Evolutionary conservation across 768 basidiomycete genomes (phyloP).

Genomic region (Naganishia kalamii): DNA sequence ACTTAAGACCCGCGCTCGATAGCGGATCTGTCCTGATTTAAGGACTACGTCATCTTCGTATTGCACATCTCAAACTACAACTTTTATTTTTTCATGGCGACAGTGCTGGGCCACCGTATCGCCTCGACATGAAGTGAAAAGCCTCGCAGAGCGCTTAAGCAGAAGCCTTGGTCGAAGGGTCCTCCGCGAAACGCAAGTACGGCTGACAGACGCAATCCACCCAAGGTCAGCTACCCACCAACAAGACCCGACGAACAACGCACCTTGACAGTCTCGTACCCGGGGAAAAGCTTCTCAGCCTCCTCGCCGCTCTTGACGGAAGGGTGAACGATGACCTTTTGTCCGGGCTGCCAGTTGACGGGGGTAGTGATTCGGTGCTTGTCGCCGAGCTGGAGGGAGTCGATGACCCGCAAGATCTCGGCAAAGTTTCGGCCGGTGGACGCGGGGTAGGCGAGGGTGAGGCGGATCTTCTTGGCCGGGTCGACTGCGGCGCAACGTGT

Average conservation of each 20-base stretch:
- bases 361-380: constrained; percentile 57
- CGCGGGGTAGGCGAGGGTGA: constrained; percentile 86
- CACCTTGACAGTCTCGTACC: constrained; percentile 72
- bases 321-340: constrained; percentile 79
- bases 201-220: constrained; percentile 51
- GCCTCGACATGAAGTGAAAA: too few relatives aligned
- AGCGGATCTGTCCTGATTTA: too few relatives aligned
- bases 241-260: constrained; percentile 32
- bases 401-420: constrained; percentile 66
- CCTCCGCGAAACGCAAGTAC: constrained; percentile 63
- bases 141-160: constrained; percentile 21
- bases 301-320: constrained; percentile 69
- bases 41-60: too few relatives aligned
- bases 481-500: constrained; percentile 53
- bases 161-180: constrained; percentile 33
- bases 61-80: too few relatives aligned
- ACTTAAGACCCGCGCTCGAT: too few relatives aligned
- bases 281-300: constrained; percentile 84
- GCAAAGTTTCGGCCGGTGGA: constrained; percentile 91
- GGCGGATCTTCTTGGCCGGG: constrained; percentile 88
- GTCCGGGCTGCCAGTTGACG: constrained; percentile 90
- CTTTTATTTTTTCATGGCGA: too few relatives aligned
- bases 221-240: too few relatives aligned
- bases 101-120: too few relatives aligned
- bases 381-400: constrained; percentile 79